Evolutionary conservation across 2,329 filamentous ascomycete species (phyloP), one percentile per base, ranked within the genome.

Genomic region (Scedosporium minutisporum): DNA sequence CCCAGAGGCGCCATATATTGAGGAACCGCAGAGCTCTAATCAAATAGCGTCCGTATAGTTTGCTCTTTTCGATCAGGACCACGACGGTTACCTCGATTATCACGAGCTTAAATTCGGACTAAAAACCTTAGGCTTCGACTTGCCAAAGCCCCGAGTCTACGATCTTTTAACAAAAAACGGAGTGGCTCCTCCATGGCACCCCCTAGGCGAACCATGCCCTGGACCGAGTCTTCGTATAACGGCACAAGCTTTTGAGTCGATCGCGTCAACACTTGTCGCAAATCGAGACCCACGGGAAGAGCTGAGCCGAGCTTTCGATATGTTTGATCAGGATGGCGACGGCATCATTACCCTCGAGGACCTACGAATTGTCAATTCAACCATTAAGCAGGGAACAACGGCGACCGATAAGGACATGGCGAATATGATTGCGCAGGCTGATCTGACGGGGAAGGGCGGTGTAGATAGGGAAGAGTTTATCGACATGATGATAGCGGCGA

Each of bases 401-500:
- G 81, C 99, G 68, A 91, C 95, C 68, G 93, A 99, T 71, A 90
- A 96, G 70, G 95, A 99, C 74, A 81, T 99, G 65, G 82, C 86
- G 68, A 92, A 92, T 66, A 99, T 99, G 95, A 95, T 99, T 77
- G 92, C 97, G 71, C 93, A 97, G 75, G 96, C 97, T 78, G 95
- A 99, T 77, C 82, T 97, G 66, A 90, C 96, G 71, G 93, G 91
- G 1, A 96, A 96, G 68, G 93, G 93, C 10, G 92, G 84, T 62
- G 86, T 89, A 6, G 85, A 84, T 66, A 79, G 84, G 67, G 86
- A 89, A 63, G 87, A 89, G 73, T 89, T 89, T 71, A 82, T 87
- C 61, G 83, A 85, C 69, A 84, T 87, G 76, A 82, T 83, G 79
- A 65, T 66, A 44, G 65, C 65, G 12, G 65, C 65, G 25, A 66